Conservation (phyloP, 805 yeast genomes). For the Hanseniaspora lindneri region DNA sequence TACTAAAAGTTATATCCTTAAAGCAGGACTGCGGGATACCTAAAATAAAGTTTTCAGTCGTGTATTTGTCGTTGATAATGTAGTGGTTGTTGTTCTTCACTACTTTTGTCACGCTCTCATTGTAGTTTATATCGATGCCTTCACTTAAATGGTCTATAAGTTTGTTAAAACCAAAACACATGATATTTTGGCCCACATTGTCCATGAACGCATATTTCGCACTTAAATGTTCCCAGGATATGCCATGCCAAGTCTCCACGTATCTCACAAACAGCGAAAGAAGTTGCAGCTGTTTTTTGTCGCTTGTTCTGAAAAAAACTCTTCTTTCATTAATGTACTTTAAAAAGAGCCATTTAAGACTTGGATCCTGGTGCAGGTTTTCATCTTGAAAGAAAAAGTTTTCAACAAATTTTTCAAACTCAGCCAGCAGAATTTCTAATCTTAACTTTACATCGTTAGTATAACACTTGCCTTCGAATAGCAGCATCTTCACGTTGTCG, state of each 20-base stretch:
- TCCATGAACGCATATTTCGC: conserved; percentile 58
- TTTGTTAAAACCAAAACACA: conserved; percentile 43
- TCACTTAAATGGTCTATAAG: conserved; percentile 26
- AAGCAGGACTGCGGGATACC: conserved; percentile 50
- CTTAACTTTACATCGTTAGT: conserved; percentile 26
- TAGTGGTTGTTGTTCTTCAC: conserved; percentile 17
- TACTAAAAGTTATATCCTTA: conserved; percentile 42
- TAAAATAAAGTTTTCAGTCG: conserved; percentile 50
- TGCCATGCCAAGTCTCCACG: conserved; percentile 71
- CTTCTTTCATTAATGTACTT: conserved; percentile 36
- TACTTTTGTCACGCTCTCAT: neutral
- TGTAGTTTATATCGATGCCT: neutral
- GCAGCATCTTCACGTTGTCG: conserved; percentile 11
- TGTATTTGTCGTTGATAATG: conserved; percentile 23
- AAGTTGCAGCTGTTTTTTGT: conserved; percentile 42
- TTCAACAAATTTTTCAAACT: conserved; percentile 49
- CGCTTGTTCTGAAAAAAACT: conserved; percentile 38
- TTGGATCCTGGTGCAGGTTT: conserved; percentile 39
- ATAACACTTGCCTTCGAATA: conserved; percentile 19
- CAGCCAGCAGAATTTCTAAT: conserved; percentile 39
- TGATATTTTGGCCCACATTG: conserved; percentile 69
- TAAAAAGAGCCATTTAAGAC: conserved; percentile 37
- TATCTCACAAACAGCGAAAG: conserved; percentile 40
- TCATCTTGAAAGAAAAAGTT: conserved; percentile 37
- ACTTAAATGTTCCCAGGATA: conserved; percentile 54